Evolutionary conservation across 1,139 yeast genomes (phyloP), one percentile per base, ranked within the genome.

Genomic region (Blastobotrys buckinghamii): DNA sequence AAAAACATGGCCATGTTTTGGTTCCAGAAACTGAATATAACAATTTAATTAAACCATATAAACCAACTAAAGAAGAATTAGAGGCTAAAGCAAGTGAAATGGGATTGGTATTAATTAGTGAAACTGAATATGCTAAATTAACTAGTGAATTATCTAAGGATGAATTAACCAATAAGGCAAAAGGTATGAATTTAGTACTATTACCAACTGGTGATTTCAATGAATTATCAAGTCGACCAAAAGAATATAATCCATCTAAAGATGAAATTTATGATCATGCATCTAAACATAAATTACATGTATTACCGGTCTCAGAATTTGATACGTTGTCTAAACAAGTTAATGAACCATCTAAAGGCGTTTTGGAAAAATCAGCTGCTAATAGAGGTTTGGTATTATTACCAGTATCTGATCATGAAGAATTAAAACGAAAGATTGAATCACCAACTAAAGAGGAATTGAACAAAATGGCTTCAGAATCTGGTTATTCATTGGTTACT

Each of bases 361-460:
- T 51, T 20, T 30, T 58, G 1, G 50, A 48, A 20, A 45, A 45
- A 10, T 42, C 36, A 5, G 59, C 62, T 13, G 34, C 44, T 2
- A 52, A 54, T n/a, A 56, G 56, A 12, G 73, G 71, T 4, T 53
- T 67, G 50, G 57, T 64, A 12, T 61, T 70, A 9, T 45, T 72
- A 2, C 54, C 70, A 9, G 55, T 55, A n/a, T 55, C 55, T 17
- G 69, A 67, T 15, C 59, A 65, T 24, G 56, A 56, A 29, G 57
- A 57, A 32, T 46, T 59, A 37, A 50, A 49, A 34, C 55, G 59
- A n/a, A 52, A 53, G 43, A 56, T 56, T 1, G 42, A 51, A 2
- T 50, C 48, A 20, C 65, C 65, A 6, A 53, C 63, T 17, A 50
- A 55, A 39, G 54, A 52, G 6, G 63, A 62, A 42, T 47, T 60